Conservation (phyloP, 2,329 filamentous ascomycete genomes). For the Dichotomopilus funicola region DNA sequence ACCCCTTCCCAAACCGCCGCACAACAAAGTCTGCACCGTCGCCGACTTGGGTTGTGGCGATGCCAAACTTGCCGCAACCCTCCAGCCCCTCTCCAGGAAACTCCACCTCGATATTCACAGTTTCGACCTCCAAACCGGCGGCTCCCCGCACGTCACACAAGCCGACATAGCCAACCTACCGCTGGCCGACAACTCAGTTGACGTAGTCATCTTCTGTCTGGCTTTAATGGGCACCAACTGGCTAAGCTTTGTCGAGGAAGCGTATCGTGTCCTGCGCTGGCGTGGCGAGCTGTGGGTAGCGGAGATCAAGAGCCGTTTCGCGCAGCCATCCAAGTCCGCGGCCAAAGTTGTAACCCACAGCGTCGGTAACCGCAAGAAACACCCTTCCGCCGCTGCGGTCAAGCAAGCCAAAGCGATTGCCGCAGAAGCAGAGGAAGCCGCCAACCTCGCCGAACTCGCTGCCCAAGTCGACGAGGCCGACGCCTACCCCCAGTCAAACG, state of each 20-base stretch:
- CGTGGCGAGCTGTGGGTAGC: conserved; percentile 96
- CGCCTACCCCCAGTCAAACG: conserved; percentile 30
- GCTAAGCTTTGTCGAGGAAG: conserved; percentile 94
- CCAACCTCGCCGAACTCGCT: conserved; percentile 49
- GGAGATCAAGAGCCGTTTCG: conserved; percentile 93
- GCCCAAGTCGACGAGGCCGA: conserved; percentile 66
- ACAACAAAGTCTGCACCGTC: conserved; percentile 66
- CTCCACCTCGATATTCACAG: conserved; percentile 70
- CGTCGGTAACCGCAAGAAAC: conserved; percentile 61
- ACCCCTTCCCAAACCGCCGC: conserved; percentile 58
- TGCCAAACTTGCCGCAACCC: conserved; percentile 66
- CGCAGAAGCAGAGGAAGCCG: conserved; percentile 44
- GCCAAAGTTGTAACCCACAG: conserved; percentile 55
- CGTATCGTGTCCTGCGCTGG: conserved; percentile 82
- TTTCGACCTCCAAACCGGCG: conserved; percentile 73
- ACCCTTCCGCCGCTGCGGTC: conserved; percentile 36
- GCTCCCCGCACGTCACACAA: conserved; percentile 69
- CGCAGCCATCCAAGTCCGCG: conserved; percentile 33
- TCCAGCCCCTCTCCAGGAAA: conserved; percentile 57
- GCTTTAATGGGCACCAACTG: conserved; percentile 99
- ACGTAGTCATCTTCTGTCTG: conserved; percentile 90
- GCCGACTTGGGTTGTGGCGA: conserved; percentile 93
- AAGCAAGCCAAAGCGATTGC: conserved; percentile 41
- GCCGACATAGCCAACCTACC: conserved; percentile 86
- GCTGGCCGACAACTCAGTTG: conserved; percentile 64